phyloP scores from a whole-genome alignment of 352 stramenopile genomes.

The Phytophthora macrochlamydospora region DNA sequence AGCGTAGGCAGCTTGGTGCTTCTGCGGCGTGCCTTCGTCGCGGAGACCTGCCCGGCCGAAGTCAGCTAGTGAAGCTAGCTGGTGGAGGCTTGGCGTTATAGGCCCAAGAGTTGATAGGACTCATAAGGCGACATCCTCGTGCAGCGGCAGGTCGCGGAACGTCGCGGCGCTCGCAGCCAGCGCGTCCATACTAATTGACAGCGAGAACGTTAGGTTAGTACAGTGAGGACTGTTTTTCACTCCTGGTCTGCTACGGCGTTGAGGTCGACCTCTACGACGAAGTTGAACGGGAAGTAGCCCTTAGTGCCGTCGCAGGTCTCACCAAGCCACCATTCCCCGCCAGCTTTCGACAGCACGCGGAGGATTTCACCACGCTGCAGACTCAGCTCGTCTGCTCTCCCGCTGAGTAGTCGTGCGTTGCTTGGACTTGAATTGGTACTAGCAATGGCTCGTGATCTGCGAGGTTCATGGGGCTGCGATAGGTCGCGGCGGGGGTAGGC shows the following conservation, averaged over 20 bases:
- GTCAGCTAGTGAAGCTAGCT: too few relatives aligned
- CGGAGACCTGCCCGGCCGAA: too few relatives aligned
- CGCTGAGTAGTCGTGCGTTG: conserved; percentile 12
- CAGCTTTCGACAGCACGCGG: conserved; percentile 52
- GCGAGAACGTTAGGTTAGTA: neutral
- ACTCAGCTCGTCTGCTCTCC: conserved; percentile 55
- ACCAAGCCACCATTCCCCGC: conserved; percentile 63
- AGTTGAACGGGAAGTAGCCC: conserved; percentile 64
- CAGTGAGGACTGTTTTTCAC: neutral
- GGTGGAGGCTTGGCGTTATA: too few relatives aligned
- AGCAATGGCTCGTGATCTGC: neutral
- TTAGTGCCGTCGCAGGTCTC: conserved; percentile 65
- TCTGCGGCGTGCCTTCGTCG: too few relatives aligned
- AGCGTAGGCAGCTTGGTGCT: too few relatives aligned
- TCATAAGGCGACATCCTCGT: conserved; percentile 35
- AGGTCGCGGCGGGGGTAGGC: neutral
- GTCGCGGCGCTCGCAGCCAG: conserved; percentile 27
- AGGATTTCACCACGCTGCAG: conserved; percentile 58
- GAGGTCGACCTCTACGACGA: conserved; percentile 38
- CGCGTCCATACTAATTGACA: conserved; percentile 13
- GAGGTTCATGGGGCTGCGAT: neutral
- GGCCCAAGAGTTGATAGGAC: neutral
- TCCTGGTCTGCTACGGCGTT: conserved; percentile 8
- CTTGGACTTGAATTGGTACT: conserved; percentile 6
- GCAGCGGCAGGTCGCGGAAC: conserved; percentile 71